A percentile compares a stretch with the other conserved stretches of the same genome.
These are phyloP conservation scores for Stereocaulon alpinum DNA, from an alignment of 495 filamentous ascomycete genomes.

Conservation along the genomic window DNA sequence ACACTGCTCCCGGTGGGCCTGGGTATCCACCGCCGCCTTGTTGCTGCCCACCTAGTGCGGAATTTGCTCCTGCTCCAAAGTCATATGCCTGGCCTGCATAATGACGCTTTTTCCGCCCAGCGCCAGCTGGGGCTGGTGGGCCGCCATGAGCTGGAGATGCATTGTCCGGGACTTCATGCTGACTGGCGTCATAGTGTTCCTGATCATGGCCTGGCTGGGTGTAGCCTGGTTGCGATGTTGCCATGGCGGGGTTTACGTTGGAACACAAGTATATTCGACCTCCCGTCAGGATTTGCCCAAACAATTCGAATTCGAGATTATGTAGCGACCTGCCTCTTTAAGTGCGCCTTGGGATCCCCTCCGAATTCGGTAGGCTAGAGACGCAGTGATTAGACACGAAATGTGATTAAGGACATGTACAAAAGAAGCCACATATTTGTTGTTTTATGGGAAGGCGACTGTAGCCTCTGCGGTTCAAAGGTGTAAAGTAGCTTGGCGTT, in stretches of 20 bases:
- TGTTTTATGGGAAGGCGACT: neutral
- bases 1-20: constrained; percentile 31
- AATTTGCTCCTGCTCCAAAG: constrained; percentile 83
- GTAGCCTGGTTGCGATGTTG: constrained; percentile 56
- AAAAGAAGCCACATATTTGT: neutral
- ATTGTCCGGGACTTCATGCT: constrained; percentile 38
- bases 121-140: constrained; percentile 31
- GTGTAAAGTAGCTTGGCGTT: neutral
- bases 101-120: constrained; percentile 73
- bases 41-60: constrained; percentile 50
- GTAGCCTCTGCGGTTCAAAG: neutral
- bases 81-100: constrained; percentile 95
- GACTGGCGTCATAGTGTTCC: constrained; percentile 36
- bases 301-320: neutral
- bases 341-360: neutral
- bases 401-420: neutral
- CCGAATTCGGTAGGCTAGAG: neutral
- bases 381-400: neutral
- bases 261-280: neutral
- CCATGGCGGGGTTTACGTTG: constrained; percentile 27
- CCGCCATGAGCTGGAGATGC: constrained; percentile 30
- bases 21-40: constrained; percentile 40
- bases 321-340: neutral
- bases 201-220: constrained; percentile 38
- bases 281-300: neutral